phyloP scores from a whole-genome alignment of 208 protist species.

The Leishmania major region DNA sequence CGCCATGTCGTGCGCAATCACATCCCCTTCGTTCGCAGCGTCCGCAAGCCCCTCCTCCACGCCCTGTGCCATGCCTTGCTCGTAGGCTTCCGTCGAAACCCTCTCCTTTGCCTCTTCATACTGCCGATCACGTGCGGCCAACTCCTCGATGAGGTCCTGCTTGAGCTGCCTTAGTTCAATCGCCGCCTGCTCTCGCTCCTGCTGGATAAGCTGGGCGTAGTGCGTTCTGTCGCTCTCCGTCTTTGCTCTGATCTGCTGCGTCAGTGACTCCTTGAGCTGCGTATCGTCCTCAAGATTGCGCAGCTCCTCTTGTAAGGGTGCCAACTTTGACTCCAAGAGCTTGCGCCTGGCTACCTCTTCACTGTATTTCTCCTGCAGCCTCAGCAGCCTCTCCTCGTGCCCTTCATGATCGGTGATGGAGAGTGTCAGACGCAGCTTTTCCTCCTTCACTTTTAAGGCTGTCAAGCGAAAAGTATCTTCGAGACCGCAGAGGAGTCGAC shows the following conservation, averaged over 20 bases:
- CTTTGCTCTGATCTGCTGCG: conserved; percentile 56
- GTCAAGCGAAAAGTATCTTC: conserved; percentile 49
- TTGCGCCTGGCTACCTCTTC: conserved; percentile 45
- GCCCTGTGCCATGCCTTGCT: conserved; percentile 61
- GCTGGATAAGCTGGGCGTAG: conserved; percentile 67
- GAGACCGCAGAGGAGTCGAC: conserved; percentile 50
- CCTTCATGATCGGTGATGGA: conserved; percentile 41
- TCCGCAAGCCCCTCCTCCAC: conserved; percentile 59
- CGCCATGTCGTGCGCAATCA: conserved; percentile 50
- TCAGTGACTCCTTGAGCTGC: conserved; percentile 55
- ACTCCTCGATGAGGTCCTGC: conserved; percentile 64
- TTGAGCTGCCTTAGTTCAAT: conserved; percentile 66
- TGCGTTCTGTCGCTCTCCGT: conserved; percentile 66
- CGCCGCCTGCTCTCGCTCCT: conserved; percentile 58
- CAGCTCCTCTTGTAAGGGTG: conserved; percentile 46
- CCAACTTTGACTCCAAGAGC: conserved; percentile 56
- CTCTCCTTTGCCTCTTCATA: conserved; percentile 59
- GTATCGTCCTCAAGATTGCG: conserved; percentile 41
- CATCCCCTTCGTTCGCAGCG: conserved; percentile 48
- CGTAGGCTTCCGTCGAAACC: conserved; percentile 50
- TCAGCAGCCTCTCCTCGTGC: conserved; percentile 45
- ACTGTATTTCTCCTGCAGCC: conserved; percentile 36
- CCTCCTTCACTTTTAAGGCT: conserved; percentile 50
- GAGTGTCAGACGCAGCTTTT: conserved; percentile 54
- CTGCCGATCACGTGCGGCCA: conserved; percentile 47